These are phyloP conservation scores for Fomitiporia mediterranea DNA, from an alignment of 1,284 basidiomycete species.

Conservation along the genomic window DNA sequence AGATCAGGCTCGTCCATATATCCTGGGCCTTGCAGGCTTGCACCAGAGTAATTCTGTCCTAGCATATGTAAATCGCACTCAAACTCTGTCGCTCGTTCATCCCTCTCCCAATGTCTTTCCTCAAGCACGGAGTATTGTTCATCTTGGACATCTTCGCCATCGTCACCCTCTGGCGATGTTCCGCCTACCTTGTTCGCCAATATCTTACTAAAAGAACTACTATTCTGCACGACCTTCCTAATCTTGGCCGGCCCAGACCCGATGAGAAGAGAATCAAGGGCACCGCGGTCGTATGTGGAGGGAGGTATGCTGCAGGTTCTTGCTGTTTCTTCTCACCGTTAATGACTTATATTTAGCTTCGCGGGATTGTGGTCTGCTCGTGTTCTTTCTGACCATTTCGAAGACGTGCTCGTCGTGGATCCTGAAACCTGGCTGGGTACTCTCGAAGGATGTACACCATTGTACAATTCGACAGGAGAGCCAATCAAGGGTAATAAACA, in stretches of 20 bases:
- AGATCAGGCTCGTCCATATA: too few species aligned
- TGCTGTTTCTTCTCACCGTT: background rate
- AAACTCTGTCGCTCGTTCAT: background rate
- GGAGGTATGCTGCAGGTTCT: constrained; percentile 24
- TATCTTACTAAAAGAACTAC: constrained; percentile 10
- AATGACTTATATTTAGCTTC: constrained; percentile 6
- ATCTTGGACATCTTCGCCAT: background rate
- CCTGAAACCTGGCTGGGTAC: constrained; percentile 17
- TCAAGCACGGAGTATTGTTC: background rate
- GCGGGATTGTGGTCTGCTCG: constrained; percentile 20
- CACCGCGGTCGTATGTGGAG: constrained; percentile 29
- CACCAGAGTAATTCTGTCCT: too few species aligned
- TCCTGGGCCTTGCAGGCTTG: too few species aligned
- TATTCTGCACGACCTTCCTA: constrained; percentile 17
- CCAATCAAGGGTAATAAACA: background rate
- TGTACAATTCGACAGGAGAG: constrained; percentile 12
- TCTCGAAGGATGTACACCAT: background rate
- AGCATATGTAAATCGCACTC: too few species aligned
- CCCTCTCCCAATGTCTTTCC: background rate
- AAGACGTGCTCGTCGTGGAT: constrained; percentile 19
- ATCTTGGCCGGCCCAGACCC: constrained; percentile 16
- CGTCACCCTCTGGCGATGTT: constrained; percentile 1
- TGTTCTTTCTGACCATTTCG: constrained; percentile 20
- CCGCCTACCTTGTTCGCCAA: background rate
- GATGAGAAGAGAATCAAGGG: constrained; percentile 24